phyloP scores from a whole-genome alignment of 78 protist species.

The Dictyostelium intermedium region DNA sequence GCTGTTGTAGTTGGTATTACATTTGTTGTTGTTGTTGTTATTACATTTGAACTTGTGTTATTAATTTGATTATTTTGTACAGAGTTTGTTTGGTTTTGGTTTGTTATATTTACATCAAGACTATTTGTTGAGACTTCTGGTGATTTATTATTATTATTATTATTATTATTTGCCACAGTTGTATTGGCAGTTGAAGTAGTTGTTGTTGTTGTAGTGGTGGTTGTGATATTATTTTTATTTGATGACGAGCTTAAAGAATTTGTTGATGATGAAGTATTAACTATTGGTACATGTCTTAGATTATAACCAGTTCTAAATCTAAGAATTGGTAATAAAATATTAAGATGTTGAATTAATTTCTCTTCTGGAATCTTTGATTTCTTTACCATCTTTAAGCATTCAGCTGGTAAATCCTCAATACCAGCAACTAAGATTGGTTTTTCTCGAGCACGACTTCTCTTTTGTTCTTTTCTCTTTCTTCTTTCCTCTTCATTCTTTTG shows the following conservation, averaged over 20 bases:
- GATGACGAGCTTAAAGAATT: not conserved
- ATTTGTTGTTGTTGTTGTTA: not conserved
- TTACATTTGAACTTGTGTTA: not conserved
- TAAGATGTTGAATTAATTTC: slow-evolving; percentile 15
- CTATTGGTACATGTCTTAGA: not conserved
- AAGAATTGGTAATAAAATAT: slow-evolving; percentile 62
- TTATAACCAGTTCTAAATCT: slow-evolving; percentile 76
- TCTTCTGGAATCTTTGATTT: slow-evolving; percentile 64
- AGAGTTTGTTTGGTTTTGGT: not conserved
- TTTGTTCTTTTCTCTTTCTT: slow-evolving; percentile 67
- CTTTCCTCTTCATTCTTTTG: slow-evolving; percentile 71
- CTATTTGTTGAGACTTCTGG: slow-evolving; percentile 4
- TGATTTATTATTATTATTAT: not conserved
- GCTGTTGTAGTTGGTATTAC: not conserved
- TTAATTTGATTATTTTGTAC: slow-evolving; percentile 3
- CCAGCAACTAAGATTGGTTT: slow-evolving; percentile 33
- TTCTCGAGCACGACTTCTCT: slow-evolving; percentile 57
- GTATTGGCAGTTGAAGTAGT: not conserved
- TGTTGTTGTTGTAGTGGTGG: not conserved
- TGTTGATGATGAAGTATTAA: not conserved
- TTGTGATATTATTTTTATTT: not conserved
- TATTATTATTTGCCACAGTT: not conserved
- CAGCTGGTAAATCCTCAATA: slow-evolving; percentile 54
- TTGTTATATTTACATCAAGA: not conserved
- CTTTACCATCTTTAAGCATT: slow-evolving; percentile 55